phyloP scores from a whole-genome alignment of 2,329 filamentous ascomycete species.

The Alternaria metachromatica region DNA sequence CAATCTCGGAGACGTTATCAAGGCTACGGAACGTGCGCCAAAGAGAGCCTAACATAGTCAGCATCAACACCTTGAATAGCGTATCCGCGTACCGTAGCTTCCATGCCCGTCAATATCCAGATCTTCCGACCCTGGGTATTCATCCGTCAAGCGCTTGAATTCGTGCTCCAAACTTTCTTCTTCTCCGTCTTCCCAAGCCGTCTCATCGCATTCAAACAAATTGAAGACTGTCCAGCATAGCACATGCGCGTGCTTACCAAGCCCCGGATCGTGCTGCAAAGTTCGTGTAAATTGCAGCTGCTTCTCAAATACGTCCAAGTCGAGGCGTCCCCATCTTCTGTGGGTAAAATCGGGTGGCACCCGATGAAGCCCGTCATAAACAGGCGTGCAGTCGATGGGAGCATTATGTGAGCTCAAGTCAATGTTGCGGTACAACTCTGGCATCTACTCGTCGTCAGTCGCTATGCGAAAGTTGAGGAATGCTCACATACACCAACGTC shows the following conservation, averaged over 20 bases:
- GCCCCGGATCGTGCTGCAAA: background rate
- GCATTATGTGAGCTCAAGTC: background rate
- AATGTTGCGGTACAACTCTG: background rate
- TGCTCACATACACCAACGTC: background rate
- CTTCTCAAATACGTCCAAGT: background rate
- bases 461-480: background rate
- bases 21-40: background rate
- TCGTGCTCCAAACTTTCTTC: background rate
- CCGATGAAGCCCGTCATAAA: background rate
- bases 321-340: background rate
- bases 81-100: background rate
- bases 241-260: background rate
- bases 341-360: background rate
- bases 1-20: background rate
- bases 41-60: background rate
- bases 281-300: background rate
- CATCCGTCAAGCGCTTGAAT: background rate
- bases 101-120: background rate
- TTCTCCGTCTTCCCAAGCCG: background rate
- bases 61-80: background rate
- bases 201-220: background rate
- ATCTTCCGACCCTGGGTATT: background rate
- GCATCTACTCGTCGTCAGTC: background rate
- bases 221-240: background rate
- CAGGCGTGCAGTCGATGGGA: background rate